Evolutionary conservation across 495 filamentous ascomycete species (phyloP), one percentile per base, ranked within the genome.

Genomic region (Xylaria cubensis): DNA sequence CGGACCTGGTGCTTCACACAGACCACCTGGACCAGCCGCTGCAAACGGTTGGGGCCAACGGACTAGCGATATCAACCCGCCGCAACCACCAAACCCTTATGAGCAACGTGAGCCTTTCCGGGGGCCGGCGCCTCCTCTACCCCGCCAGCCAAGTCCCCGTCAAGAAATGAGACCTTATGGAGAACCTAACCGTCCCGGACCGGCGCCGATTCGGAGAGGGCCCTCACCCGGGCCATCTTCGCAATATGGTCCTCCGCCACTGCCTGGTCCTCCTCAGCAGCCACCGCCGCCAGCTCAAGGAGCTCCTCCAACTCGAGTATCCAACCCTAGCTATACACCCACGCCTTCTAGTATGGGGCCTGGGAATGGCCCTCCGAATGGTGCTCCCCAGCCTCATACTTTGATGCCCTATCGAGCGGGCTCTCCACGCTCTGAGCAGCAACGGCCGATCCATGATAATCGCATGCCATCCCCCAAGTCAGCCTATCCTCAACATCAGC

Each of bases 391-490:
- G 24, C 78, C 92, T 34, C 93, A 97, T 68, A 77, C 82, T 10
- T 86, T 94, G 72, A 94, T 96, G 61, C 88, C 97, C 67, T 89
- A 94, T 72, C 94, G 97, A 73, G 80, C 82, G 41, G 90, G 89
- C 73, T 96, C 92, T 76, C 95, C 95, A 50, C 89, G 92, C 34
- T 89, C 92, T 44, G 95, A 98, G 66, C 91, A 95, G 64, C 78
- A 81, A 26, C 90, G 94, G 59, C 93, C 94, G 0, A 90, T 97
- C 76, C 88, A 94, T 74, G 95, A 98, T 69, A 92, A 92, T 75
- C 90, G 92, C 39, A 91, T 93, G 74, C 90, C 94, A 19, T 97
- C 96, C 13, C 93, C 95, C 34, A 92, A 92, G 71, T 90, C 92
- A 63, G 89, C 87, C 46, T 97, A 97, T 77, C 89, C 92, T 4